These are phyloP conservation scores for Carex myosuroides DNA, from an alignment of 176 grass and related monocot genomes.

Conservation along the genomic window DNA sequence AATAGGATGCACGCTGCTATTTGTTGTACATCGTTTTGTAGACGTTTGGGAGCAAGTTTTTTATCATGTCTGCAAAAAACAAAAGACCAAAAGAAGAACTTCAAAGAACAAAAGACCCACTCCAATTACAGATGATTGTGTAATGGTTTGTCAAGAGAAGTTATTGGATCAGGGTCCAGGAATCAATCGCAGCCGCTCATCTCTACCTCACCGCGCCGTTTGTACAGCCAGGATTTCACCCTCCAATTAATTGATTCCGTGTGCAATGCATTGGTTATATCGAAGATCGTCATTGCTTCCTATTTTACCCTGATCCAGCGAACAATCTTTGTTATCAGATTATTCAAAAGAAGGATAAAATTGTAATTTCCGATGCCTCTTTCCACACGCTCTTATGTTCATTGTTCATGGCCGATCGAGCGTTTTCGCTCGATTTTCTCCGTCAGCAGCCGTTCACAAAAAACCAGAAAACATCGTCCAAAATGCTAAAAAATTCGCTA, in stretches of 20 bases:
- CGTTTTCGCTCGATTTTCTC: background rate
- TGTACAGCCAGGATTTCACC: slow-evolving; percentile 63
- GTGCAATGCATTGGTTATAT: slow-evolving; percentile 22
- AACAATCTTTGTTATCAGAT: background rate
- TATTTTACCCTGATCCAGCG: slow-evolving; percentile 10
- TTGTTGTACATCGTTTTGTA: too few species aligned
- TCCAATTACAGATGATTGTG: slow-evolving; percentile 30
- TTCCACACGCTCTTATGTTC: background rate
- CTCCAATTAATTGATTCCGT: background rate
- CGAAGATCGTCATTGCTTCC: background rate
- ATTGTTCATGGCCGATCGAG: background rate
- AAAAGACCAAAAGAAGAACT: background rate
- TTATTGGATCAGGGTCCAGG: slow-evolving; percentile 12
- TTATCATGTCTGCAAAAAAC: too few species aligned
- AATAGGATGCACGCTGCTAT: too few species aligned
- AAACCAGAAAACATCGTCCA: background rate
- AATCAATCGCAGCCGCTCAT: slow-evolving; percentile 44
- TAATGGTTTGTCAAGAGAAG: slow-evolving; percentile 25
- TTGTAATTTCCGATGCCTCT: background rate
- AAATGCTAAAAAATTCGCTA: slow-evolving; percentile 33
- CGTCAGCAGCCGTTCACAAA: background rate
- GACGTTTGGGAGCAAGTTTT: too few species aligned
- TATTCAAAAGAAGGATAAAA: background rate
- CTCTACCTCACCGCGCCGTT: slow-evolving; percentile 47
- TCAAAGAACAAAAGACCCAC: slow-evolving; percentile 4